Evolutionary conservation across 345 rosid genomes (phyloP), one percentile per base, ranked within the genome.

Genomic region (Acer negundo): DNA sequence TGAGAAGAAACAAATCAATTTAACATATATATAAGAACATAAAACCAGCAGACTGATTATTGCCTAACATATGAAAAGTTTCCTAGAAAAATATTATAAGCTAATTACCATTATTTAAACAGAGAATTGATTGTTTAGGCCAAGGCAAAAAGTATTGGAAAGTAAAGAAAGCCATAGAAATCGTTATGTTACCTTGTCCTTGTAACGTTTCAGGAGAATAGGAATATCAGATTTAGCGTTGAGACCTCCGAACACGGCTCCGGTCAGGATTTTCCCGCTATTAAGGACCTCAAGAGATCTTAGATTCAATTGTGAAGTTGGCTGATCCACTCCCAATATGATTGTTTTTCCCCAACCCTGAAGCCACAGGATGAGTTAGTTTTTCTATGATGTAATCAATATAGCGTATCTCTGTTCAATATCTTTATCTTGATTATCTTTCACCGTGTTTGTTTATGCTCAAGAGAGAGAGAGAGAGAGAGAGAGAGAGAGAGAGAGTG

Each of bases 281-380:
- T 82, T 88, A 82, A 95, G 93, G 70, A 93, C 87, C 4, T 95
- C 93, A 5, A 0, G 28, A 31, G 93, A 89, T 76, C 75, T 66
- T 31, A 95, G 69, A 70, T 55, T 85, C 69, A 93, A 49, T 44
- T 79, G 77, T 17, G 95, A 80, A n/a, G 87, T 93, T 3, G 98
- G 95, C 70, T 79, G 83, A 85, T 87, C 97, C 71, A 95, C 95
- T 51, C 98, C 97, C 77, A 93, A 40, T 7, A 90, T 91, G 31
- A 95, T 74, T 7, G 95, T 89, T 84, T 93, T 93, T 67, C 98
- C 97, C 97, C 97, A 95, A 26, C 98, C 97, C 97, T 95, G 80
- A 69, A 47, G 13, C 78, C 42, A 7, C 16, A 63, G 3, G 28
- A 6, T 23, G 22, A 24, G 16, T 4, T 2, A 53, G 58, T 0